These are phyloP conservation scores for Rhodamnia argentea DNA, from an alignment of 345 rosid genomes.

Conservation along the genomic window DNA sequence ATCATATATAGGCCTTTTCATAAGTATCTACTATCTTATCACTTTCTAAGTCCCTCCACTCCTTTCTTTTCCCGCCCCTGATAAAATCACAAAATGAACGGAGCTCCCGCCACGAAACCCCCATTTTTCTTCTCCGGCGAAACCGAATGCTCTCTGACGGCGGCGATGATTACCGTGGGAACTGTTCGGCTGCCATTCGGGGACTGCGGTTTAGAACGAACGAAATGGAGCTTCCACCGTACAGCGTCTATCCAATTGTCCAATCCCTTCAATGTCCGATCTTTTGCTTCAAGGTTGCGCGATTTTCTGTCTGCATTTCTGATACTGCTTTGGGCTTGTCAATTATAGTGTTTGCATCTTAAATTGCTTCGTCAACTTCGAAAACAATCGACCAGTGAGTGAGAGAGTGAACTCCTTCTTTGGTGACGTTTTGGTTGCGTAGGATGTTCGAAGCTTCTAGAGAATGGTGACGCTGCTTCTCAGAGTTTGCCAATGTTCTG, in stretches of 20 bases:
- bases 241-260: slow-evolving; percentile 4
- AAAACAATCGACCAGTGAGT: neutral
- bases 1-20: neutral
- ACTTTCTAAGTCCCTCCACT: neutral
- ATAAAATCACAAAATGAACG: neutral
- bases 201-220: slow-evolving; percentile 1
- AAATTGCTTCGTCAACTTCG: neutral
- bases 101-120: neutral
- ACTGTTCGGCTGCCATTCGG: slow-evolving; percentile 19
- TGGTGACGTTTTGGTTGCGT: neutral
- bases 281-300: slow-evolving; percentile 50
- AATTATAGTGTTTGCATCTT: neutral
- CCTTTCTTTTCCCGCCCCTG: neutral
- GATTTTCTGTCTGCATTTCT: neutral
- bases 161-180: slow-evolving; percentile 50
- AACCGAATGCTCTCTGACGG: slow-evolving; percentile 28
- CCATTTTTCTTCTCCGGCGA: neutral
- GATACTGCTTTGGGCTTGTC: neutral
- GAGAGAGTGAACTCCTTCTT: neutral
- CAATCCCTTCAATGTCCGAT: slow-evolving; percentile 59
- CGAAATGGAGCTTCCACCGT: slow-evolving; percentile 7
- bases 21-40: neutral
- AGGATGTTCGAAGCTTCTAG: slow-evolving; percentile 38
- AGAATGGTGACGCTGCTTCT: slow-evolving; percentile 8
- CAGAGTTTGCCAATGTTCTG: slow-evolving; percentile 39